Conservation (phyloP, 371 early-diverging fungal genomes). For the Mortierella sp. region DNA sequence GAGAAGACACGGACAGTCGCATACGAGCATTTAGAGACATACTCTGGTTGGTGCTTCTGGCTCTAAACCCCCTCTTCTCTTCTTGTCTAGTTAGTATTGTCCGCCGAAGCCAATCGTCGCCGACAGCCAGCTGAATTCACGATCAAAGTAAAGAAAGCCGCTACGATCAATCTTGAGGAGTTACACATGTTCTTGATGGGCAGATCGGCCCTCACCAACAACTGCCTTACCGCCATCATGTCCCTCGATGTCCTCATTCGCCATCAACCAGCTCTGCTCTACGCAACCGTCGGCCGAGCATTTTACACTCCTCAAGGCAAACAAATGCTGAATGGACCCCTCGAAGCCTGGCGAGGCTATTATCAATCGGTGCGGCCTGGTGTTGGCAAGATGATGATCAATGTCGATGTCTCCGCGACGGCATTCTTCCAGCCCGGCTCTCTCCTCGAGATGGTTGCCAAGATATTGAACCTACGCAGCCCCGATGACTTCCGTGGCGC, state of each 20-base stretch:
- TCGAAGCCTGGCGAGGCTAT: conserved; percentile 92
- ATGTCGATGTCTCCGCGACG: conserved; percentile 88
- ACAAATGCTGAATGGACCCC: conserved; percentile 71
- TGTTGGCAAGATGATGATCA: conserved; percentile 74
- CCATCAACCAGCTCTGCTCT: conserved; percentile 73
- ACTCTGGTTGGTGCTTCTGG: too few species aligned
- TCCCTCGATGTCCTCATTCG: conserved; percentile 86
- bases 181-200: conserved; percentile 64
- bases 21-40: too few species aligned
- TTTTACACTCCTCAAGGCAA: conserved; percentile 81
- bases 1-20: too few species aligned
- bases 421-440: conserved; percentile 85
- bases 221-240: conserved; percentile 71
- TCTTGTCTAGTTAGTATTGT: too few species aligned
- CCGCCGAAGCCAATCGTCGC: too few species aligned
- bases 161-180: conserved; percentile 65
- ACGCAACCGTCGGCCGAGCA: conserved; percentile 85
- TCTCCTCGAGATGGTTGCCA: conserved; percentile 67
- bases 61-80: too few species aligned
- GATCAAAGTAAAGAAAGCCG: conserved; percentile 67
- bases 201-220: conserved; percentile 55
- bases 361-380: conserved; percentile 86
- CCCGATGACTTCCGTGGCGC: conserved; percentile 71
- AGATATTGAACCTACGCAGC: conserved; percentile 69
- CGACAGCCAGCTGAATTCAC: conserved; percentile 40